Base-by-base conservation (phyloP, 2,329 filamentous ascomycete genomes). In the Pseudocercospora eumusae region DNA sequence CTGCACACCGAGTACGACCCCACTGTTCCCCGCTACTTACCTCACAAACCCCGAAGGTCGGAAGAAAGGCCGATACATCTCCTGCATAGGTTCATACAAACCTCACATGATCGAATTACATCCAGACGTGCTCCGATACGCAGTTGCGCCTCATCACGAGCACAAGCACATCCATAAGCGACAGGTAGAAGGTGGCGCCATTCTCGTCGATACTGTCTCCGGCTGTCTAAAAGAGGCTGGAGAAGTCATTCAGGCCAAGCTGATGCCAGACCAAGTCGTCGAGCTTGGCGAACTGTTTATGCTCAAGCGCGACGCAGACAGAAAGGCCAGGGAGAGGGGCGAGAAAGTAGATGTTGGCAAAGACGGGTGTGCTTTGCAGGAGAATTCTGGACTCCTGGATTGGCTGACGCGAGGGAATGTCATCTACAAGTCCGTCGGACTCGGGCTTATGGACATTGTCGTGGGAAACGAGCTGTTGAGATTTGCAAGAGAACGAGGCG, bases 211-310 rank as follows among this genome's bases (percentile, higher is more conserved):
- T 71, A 93, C 89, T 9, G 81, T 96, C 0, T 88, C 91, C 27
- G 90, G 90, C 0, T 92, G 89, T 50, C 75, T 96, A 47, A 87
- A 88, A 69, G 91, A 96, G 73, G 90, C 93, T 0, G 93, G 93
- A 0, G 93, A 98, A 78, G 81, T 98, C 53, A 88, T 96, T 9
- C 86, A 91, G 67, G 91, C 91, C 0, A 87, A 86, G 0, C 79
- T 97, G 27, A 81, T 82, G 21, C 87, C 90, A 0, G 83, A 86
- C 50, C 88, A 96, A 69, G 83, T 97, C 3, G 90, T 96, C 0
- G 93, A 97, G 75, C 79, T 97, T 0, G 93, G 93, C 3, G 93
- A 97, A 73, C 79, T 97, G 53, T 76, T 88, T 63, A 88, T 88
- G 84, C 76, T 88, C 69, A 84, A 83, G 71, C 75, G 82, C 52